These are phyloP conservation scores for Vanderwaltozyma verrucispora DNA, from an alignment of 805 yeast species.

Conservation along the genomic window DNA sequence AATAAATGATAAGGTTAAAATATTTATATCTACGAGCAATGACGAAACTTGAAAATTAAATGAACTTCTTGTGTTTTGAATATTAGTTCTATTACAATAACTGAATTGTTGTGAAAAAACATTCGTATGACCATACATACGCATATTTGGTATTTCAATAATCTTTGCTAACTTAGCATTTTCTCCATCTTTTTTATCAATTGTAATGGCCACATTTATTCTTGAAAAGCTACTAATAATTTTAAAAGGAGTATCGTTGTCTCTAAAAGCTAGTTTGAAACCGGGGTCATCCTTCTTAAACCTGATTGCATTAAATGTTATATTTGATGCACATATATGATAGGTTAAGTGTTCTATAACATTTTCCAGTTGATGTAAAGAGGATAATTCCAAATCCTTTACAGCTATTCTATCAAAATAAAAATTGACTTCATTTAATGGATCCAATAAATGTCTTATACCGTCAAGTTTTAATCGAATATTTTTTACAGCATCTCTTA, in stretches of 20 bases:
- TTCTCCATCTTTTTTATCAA: conserved; percentile 9
- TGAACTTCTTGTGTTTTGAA: conserved; percentile 27
- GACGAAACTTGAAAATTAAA: conserved; percentile 34
- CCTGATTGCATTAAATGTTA: conserved; percentile 21
- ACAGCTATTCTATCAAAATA: conserved; percentile 17
- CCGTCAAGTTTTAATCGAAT: conserved; percentile 4
- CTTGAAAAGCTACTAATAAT: conserved; percentile 31
- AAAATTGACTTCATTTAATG: conserved; percentile 13
- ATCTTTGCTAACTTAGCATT: conserved; percentile 9
- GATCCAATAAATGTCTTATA: not conserved
- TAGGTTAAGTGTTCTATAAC: conserved; percentile 16
- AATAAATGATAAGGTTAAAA: conserved; percentile 31
- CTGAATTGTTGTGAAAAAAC: conserved; percentile 28
- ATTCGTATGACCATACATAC: conserved; percentile 33
- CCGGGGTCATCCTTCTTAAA: conserved; percentile 34
- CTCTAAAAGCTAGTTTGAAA: conserved; percentile 33
- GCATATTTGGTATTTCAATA: conserved; percentile 31
- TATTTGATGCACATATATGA: conserved; percentile 16
- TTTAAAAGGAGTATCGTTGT: conserved; percentile 35
- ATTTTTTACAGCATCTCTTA: conserved; percentile 2
- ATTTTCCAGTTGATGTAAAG: conserved; percentile 11
- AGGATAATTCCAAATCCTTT: conserved; percentile 15
- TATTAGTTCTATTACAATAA: conserved; percentile 13
- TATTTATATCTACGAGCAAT: conserved; percentile 35
- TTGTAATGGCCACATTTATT: conserved; percentile 24